Evolutionary conservation across 768 basidiomycete species (phyloP).

Genomic region (Boletus fagicola): DNA sequence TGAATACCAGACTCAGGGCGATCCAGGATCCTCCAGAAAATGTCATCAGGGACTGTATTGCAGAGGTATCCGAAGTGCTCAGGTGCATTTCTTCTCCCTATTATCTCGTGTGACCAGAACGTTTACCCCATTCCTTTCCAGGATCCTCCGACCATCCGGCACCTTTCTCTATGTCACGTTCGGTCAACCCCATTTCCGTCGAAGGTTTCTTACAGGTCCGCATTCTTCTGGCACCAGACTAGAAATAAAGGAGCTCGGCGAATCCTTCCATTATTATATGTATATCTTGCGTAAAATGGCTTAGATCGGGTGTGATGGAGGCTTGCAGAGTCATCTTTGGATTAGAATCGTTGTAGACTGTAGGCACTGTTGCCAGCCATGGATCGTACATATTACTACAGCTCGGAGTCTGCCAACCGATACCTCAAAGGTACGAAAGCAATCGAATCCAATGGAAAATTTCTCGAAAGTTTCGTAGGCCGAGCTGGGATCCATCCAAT

Average conservation of each 20-base stretch:
- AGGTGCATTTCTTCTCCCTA: conserved; percentile 40
- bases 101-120: background rate
- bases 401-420: conserved; percentile 12
- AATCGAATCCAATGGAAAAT: background rate
- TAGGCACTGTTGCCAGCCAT: background rate
- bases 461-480: conserved; percentile 5
- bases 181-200: conserved; percentile 86
- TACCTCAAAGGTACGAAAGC: conserved; percentile 10
- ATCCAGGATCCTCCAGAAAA: conserved; percentile 70
- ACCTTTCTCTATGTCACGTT: conserved; percentile 80
- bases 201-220: conserved; percentile 52
- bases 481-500: background rate
- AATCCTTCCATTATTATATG: conserved; percentile 81
- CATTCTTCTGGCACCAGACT: conserved; percentile 52
- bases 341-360: background rate
- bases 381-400: too few species aligned
- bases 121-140: conserved; percentile 23
- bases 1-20: background rate
- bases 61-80: conserved; percentile 74
- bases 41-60: conserved; percentile 66
- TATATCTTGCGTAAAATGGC: conserved; percentile 54
- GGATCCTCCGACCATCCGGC: conserved; percentile 62
- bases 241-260: conserved; percentile 69
- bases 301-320: conserved; percentile 1
- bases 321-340: background rate